Conservation (phyloP, 1,139 yeast genomes). For the Magnusiomyces clavatus region DNA sequence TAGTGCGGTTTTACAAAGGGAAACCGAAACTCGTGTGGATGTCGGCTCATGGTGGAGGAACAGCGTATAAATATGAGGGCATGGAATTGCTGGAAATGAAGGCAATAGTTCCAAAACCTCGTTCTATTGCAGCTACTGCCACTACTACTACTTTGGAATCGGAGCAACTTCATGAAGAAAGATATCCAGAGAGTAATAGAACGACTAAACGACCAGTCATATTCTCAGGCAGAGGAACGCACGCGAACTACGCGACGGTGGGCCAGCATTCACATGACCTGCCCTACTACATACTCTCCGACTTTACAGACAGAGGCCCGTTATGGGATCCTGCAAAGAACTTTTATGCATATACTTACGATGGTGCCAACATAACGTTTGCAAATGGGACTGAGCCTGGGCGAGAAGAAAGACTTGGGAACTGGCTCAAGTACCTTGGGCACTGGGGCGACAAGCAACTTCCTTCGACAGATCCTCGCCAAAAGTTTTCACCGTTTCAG, state of each 20-base stretch:
- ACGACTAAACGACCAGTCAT: constrained; percentile 55
- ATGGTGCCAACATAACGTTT: constrained; percentile 42
- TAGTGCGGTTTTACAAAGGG: constrained; percentile 77
- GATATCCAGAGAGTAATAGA: constrained; percentile 2
- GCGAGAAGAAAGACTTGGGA: constrained; percentile 56
- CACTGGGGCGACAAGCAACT: constrained; percentile 87
- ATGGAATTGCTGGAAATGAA: constrained; percentile 53
- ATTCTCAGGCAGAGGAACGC: constrained; percentile 91
- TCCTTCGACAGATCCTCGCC: constrained; percentile 62
- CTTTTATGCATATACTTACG: constrained; percentile 71
- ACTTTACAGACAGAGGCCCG: constrained; percentile 91
- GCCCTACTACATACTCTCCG: constrained; percentile 83
- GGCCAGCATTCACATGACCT: constrained; percentile 95
- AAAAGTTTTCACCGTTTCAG: constrained; percentile 80
- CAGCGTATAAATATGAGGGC: constrained; percentile 71
- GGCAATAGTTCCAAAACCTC: neutral
- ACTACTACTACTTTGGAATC: neutral
- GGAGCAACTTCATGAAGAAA: too few relatives aligned
- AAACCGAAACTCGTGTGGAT: constrained; percentile 90
- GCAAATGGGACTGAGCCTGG: constrained; percentile 40
- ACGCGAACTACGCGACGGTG: constrained; percentile 92
- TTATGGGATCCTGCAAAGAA: constrained; percentile 89
- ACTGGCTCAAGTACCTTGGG: constrained; percentile 77
- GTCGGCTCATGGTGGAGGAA: constrained; percentile 98
- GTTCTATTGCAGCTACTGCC: too few relatives aligned